phyloP scores from a whole-genome alignment of 164 flowering plant genomes.

The Aristolochia contorta region DNA sequence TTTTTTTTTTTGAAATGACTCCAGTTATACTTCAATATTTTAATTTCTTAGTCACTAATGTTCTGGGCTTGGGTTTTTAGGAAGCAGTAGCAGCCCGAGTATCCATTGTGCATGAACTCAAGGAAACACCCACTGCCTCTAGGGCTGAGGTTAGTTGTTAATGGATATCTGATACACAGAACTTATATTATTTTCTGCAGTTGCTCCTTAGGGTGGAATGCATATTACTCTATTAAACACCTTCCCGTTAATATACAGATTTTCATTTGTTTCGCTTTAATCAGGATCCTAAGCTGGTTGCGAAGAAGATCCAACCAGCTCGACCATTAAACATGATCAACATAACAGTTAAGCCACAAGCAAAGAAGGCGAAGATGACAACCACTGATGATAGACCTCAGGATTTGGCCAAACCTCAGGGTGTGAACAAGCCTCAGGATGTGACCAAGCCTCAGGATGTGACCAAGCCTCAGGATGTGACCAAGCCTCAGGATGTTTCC shows the following conservation, averaged over 20 bases:
- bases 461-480: too few species aligned
- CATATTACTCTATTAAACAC: too few species aligned
- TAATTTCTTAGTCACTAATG: not conserved
- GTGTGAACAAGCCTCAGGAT: conserved; percentile 1
- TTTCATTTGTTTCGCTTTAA: not conserved
- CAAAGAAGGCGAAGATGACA: conserved; percentile 54
- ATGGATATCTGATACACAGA: not conserved
- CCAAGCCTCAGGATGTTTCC: too few species aligned
- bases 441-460: not conserved
- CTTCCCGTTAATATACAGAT: too few species aligned
- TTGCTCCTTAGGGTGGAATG: not conserved
- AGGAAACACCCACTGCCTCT: conserved; percentile 39
- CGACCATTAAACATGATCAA: conserved; percentile 41
- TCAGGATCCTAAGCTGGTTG: conserved; percentile 40
- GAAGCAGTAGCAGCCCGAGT: conserved; percentile 31
- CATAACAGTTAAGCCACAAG: conserved; percentile 66
- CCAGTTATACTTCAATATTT: too few species aligned
- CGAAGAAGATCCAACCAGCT: conserved; percentile 43
- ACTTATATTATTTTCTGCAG: not conserved
- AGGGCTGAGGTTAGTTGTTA: conserved; percentile 36
- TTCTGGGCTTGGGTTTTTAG: conserved; percentile 18
- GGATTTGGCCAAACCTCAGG: conserved; percentile 3
- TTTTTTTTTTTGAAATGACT: too few species aligned
- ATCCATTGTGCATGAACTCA: conserved; percentile 29
- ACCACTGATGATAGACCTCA: too few species aligned